phyloP scores from a whole-genome alignment of 257 asterid species.

The Haberlea rhodopensis region DNA sequence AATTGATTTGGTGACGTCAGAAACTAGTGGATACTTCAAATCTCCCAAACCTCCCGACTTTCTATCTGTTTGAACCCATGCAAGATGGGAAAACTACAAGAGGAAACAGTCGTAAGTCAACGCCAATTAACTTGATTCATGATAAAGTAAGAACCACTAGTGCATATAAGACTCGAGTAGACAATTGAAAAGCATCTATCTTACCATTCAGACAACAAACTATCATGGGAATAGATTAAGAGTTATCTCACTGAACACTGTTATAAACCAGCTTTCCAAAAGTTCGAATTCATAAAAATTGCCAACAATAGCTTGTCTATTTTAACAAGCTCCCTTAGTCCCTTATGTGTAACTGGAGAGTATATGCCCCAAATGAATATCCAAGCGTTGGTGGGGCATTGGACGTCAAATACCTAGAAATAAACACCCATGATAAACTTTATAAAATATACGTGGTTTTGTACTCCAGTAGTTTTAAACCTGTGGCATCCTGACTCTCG shows the following conservation, averaged over 20 bases:
- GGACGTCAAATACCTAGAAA: no score
- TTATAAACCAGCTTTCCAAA: no score
- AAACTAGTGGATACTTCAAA: constrained; percentile 74
- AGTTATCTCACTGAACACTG: neutral
- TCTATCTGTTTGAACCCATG: constrained; percentile 98
- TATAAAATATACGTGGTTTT: neutral
- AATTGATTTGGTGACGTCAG: constrained; percentile 83
- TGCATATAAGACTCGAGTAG: neutral
- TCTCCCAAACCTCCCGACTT: constrained; percentile 96
- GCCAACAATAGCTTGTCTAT: no score
- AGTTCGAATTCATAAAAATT: no score
- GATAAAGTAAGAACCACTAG: neutral
- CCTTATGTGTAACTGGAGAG: no score
- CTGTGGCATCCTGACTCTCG: neutral
- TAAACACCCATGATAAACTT: no score
- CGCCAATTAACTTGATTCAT: neutral
- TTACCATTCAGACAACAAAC: neutral
- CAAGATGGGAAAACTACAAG: constrained; percentile 65
- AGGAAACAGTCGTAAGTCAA: constrained; percentile 19
- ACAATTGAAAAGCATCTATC: neutral
- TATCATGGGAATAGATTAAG: neutral
- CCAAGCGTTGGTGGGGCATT: no score
- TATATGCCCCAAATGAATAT: no score
- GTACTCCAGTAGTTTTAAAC: neutral
- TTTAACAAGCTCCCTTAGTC: no score